Conservation (phyloP, 2,329 filamentous ascomycete species). For the Penicillium sclerotigenum region DNA sequence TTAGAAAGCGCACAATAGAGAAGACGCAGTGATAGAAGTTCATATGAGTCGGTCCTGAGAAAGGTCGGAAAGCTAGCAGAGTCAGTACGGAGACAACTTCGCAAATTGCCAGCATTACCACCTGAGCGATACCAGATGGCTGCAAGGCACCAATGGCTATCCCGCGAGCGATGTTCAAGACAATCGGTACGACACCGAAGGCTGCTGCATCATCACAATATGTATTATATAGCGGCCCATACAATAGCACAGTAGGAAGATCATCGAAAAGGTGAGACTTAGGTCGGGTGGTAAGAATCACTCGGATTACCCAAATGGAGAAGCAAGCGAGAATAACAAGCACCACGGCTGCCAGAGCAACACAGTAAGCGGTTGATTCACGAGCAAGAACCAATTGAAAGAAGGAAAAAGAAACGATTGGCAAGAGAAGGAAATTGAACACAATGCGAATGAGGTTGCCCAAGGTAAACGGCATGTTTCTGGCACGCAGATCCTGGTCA, state of each 20-base stretch:
- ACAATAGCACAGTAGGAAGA: conserved; percentile 80
- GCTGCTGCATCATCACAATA: conserved; percentile 90
- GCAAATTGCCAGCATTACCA: conserved; percentile 88
- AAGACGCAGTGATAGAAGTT: conserved; percentile 92
- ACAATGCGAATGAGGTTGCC: conserved; percentile 80
- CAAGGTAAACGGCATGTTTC: conserved; percentile 83
- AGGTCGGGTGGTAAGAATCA: conserved; percentile 77
- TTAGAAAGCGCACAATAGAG: conserved; percentile 70
- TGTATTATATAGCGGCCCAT: conserved; percentile 94
- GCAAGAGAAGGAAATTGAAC: conserved; percentile 89
- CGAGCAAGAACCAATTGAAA: conserved; percentile 82
- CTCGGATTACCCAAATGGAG: conserved; percentile 71
- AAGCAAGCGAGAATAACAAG: conserved; percentile 70
- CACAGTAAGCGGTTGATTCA: conserved; percentile 65
- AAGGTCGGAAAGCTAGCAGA: conserved; percentile 84
- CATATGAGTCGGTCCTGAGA: conserved; percentile 90
- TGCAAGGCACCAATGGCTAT: conserved; percentile 91
- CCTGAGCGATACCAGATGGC: conserved; percentile 85
- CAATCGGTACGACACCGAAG: conserved; percentile 81
- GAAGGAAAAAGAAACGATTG: conserved; percentile 79
- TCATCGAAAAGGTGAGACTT: conserved; percentile 90
- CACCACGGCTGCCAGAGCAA: conserved; percentile 71
- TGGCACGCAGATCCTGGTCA: conserved; percentile 83
- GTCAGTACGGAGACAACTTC: conserved; percentile 88
- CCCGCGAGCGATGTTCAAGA: conserved; percentile 80